Base-by-base conservation (phyloP, 768 basidiomycete genomes). In the Lyophyllum atratum region DNA sequence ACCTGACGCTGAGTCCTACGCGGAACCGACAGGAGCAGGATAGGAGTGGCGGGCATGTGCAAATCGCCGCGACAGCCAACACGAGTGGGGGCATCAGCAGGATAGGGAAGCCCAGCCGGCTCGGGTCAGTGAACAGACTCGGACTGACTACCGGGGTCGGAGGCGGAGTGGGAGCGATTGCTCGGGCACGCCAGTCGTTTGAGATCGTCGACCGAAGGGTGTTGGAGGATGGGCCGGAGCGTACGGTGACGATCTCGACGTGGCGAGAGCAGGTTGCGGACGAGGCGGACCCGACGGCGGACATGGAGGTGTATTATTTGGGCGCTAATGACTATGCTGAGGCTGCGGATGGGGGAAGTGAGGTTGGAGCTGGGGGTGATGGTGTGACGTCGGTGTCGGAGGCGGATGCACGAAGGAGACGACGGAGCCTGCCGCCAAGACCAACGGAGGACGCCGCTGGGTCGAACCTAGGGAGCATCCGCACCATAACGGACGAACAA, bases 191-290 rank as follows among this genome's bases (percentile, higher is more conserved):
- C 7, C 76, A 76, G 42, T 72, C 75, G 19, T 79, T 76, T 55
- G 77, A 81, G 64, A 72, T 81, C 21, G 69, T 80, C 21, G 69
- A 72, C 33, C 67, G 71, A 33, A 69, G 68, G 39, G 73, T 82
- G 24, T 56, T 82, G 26, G 81, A 82, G 60, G 76, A 79, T 25
- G 78, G 75, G n/a, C 76, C 79, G 1, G 80, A 82, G 53, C 73
- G 72, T 53, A 82, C 81, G 8, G 80, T 82, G 5, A 82, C 80
- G 46, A 79, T 87, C 52, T 78, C 74, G 22, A 76, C 75, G 9
- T 87, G 85, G 85, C 71, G 83, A 31, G 80, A 85, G 62, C 78
- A 81, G 43, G 80, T 82, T 0, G 77, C 79, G 4, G 68, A 73
- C 51, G 75, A 78, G 51, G 67, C 70, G 10, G 69, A 66, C 42